Percentiles rank a stretch among this genome's conserved stretches.
These are phyloP conservation scores for Termitomyces heimii DNA, from an alignment of 768 basidiomycete species.

Conservation along the genomic window DNA sequence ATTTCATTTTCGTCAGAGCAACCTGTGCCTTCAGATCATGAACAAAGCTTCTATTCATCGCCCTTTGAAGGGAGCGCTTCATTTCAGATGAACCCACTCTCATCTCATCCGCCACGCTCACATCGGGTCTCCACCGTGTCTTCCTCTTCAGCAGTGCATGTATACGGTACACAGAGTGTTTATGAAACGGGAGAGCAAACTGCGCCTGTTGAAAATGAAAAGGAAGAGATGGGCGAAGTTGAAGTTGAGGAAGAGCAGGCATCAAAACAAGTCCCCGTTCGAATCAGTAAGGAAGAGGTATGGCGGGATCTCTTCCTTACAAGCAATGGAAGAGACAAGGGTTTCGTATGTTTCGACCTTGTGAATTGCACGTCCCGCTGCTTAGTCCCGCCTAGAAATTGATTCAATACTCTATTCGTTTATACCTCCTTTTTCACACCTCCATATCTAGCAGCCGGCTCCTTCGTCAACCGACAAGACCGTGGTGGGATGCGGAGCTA, in stretches of 20 bases:
- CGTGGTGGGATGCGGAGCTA: conserved; percentile 51
- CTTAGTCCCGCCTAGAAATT: conserved; percentile 53
- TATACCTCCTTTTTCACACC: conserved; percentile 68
- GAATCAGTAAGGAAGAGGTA: conserved; percentile 57
- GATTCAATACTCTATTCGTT: conserved; percentile 75
- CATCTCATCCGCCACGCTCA: conserved; percentile 73
- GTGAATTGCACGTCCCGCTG: neutral
- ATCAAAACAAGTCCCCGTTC: conserved; percentile 36
- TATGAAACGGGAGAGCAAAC: conserved; percentile 42
- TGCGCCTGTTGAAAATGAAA: conserved; percentile 25
- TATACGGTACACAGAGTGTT: conserved; percentile 29
- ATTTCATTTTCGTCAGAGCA: conserved; percentile 54
- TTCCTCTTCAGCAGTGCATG: conserved; percentile 26
- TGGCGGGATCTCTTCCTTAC: conserved; percentile 79
- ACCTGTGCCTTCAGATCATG: conserved; percentile 35
- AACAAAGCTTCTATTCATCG: conserved; percentile 49
- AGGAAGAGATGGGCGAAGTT: conserved; percentile 32
- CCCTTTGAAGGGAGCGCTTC: conserved; percentile 53
- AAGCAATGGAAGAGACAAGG: conserved; percentile 79
- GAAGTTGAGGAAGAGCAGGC: conserved; percentile 43
- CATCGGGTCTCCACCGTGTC: conserved; percentile 51
- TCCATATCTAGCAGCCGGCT: conserved; percentile 40
- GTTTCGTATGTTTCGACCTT: conserved; percentile 52
- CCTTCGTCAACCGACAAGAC: conserved; percentile 38
- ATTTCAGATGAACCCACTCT: conserved; percentile 81